Evolutionary conservation across 331 rosid genomes (phyloP).

Genomic region (Dryas integrifolia): DNA sequence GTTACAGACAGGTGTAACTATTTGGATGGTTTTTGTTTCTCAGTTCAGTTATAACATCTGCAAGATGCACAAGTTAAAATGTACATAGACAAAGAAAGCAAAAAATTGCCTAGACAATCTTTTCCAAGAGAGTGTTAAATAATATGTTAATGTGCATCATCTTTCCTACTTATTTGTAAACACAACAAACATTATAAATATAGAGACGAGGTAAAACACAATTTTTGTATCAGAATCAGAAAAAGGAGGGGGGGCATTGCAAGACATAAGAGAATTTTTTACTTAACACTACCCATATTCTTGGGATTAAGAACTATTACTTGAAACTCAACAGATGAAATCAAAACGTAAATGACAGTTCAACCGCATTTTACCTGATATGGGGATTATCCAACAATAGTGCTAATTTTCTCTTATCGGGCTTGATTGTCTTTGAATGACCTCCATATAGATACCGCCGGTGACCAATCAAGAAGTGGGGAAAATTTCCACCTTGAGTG

Average conservation of each 20-base stretch:
- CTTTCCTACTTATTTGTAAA: not conserved
- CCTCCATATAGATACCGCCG: conserved; percentile 80
- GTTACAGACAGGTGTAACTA: not conserved
- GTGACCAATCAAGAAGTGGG: conserved; percentile 97
- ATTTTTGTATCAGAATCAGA: too few species aligned
- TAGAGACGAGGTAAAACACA: too few species aligned
- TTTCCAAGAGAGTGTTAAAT: not conserved
- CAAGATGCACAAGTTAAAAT: not conserved
- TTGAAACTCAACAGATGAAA: not conserved
- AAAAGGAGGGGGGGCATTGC: too few species aligned
- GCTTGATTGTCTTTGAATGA: conserved; percentile 89
- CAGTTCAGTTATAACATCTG: not conserved
- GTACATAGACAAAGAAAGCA: not conserved
- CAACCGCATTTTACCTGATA: conserved; percentile 55
- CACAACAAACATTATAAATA: too few species aligned
- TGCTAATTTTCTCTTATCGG: conserved; percentile 86
- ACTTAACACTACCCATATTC: not conserved
- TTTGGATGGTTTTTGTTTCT: not conserved
- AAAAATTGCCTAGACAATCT: not conserved
- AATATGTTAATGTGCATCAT: not conserved
- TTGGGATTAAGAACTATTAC: not conserved
- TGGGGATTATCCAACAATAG: conserved; percentile 63
- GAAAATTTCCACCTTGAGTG: conserved; percentile 96
- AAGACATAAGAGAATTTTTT: too few species aligned
- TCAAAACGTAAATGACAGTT: not conserved